Evolutionary conservation across 306 rosid species (phyloP).

Genomic region (Trichosanthes truncata): DNA sequence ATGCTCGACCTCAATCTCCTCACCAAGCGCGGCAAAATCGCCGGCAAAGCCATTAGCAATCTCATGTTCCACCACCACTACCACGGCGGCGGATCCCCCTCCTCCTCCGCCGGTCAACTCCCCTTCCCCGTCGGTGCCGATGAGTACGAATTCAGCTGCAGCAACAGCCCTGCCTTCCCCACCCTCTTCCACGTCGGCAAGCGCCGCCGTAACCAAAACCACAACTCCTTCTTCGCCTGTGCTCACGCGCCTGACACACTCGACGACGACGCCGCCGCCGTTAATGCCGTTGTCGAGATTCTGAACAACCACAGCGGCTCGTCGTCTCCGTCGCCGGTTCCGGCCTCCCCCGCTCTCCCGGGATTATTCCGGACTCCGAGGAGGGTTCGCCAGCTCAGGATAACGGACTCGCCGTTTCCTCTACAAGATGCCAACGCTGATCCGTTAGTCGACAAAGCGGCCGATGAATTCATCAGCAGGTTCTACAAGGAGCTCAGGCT

Average conservation of each 20-base stretch:
- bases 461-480: conserved; percentile 9
- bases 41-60: conserved; percentile 67
- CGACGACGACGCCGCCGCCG: conserved; percentile 39
- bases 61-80: conserved; percentile 47
- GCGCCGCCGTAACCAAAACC: conserved; percentile 29
- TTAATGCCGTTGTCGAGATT: conserved; percentile 37
- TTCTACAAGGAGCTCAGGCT: conserved; percentile 23
- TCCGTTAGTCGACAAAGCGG: conserved; percentile 21
- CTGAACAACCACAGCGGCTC: conserved; percentile 20
- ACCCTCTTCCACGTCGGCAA: conserved; percentile 24
- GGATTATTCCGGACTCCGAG: conserved; percentile 44
- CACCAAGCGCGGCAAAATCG: conserved; percentile 76
- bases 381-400: conserved; percentile 62
- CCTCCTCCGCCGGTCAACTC: neutral
- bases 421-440: conserved; percentile 38
- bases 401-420: conserved; percentile 91
- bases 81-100: conserved; percentile 8
- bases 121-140: conserved; percentile 17
- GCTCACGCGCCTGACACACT: conserved; percentile 38
- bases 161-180: conserved; percentile 51
- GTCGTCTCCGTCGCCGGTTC: conserved; percentile 1
- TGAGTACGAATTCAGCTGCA: conserved; percentile 93
- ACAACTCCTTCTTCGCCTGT: conserved; percentile 32
- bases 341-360: conserved; percentile 44
- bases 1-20: conserved; percentile 54